Percentiles rank a stretch among this genome's conserved stretches.
Evolutionary conservation across 495 filamentous ascomycete genomes (phyloP).

Genomic region (Penicillium dipodomyicola): DNA sequence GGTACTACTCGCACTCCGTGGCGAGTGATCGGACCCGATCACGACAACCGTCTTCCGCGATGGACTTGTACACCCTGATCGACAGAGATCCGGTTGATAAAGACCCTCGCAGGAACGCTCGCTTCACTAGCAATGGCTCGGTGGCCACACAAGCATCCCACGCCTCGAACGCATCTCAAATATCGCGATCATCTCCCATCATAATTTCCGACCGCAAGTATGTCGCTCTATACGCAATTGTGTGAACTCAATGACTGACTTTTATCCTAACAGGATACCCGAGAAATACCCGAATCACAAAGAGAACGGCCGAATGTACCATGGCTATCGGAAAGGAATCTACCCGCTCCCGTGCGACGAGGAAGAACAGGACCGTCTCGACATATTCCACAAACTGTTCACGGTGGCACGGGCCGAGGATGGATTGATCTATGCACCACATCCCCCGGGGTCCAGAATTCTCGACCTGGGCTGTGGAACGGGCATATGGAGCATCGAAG

Average conservation of each 20-base stretch:
- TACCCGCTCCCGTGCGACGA: constrained; percentile 55
- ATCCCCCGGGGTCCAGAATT: constrained; percentile 52
- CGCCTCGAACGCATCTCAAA: constrained; percentile 22
- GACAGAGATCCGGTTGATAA: constrained; percentile 35
- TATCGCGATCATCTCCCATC: constrained; percentile 20
- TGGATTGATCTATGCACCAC: constrained; percentile 53
- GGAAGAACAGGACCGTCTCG: constrained; percentile 70
- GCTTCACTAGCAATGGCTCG: constrained; percentile 37
- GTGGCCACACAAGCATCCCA: constrained; percentile 28
- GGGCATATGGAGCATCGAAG: constrained; percentile 87
- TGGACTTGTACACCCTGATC: constrained; percentile 44
- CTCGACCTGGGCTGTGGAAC: constrained; percentile 87
- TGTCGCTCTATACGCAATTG: constrained; percentile 1
- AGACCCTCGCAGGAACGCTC: constrained; percentile 20
- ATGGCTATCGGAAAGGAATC: constrained; percentile 47
- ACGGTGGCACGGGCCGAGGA: constrained; percentile 60
- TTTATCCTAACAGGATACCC: constrained; percentile 28
- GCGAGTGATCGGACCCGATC: constrained; percentile 33
- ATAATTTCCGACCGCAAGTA: constrained; percentile 36
- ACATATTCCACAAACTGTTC: constrained; percentile 76
- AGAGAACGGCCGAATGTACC: constrained; percentile 52
- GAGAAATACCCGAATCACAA: constrained; percentile 34
- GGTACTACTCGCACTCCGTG: constrained; percentile 34
- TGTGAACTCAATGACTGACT: constrained; percentile 21
- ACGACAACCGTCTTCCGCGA: constrained; percentile 43